phyloP scores from a whole-genome alignment of 805 yeast genomes.

The Nematodospora valgi region DNA sequence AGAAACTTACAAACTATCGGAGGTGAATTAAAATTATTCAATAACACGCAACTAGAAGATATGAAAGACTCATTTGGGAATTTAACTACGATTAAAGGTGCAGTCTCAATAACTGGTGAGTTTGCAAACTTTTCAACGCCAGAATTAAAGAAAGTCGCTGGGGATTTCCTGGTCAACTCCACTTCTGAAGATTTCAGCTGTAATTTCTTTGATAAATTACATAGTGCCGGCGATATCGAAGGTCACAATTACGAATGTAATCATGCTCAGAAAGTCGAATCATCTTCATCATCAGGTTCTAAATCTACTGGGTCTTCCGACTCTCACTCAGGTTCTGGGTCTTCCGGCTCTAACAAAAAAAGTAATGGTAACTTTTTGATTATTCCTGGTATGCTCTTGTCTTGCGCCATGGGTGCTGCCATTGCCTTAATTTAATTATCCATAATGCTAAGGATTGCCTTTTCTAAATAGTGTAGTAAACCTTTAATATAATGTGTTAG shows the following conservation, averaged over 20 bases:
- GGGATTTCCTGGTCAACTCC: slow-evolving; percentile 36
- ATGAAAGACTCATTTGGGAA: slow-evolving; percentile 23
- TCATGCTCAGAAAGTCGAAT: slow-evolving; percentile 9
- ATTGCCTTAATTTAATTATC: not conserved
- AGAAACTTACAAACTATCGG: slow-evolving; percentile 31
- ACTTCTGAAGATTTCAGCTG: slow-evolving; percentile 38
- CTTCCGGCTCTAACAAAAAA: slow-evolving; percentile 19
- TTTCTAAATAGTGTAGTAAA: too few relatives aligned
- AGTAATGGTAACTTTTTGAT: slow-evolving; percentile 15
- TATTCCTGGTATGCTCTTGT: slow-evolving; percentile 2
- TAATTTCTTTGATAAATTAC: slow-evolving; percentile 30
- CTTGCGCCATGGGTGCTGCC: not conserved
- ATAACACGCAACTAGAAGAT: slow-evolving; percentile 37
- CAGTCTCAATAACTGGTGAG: slow-evolving; percentile 35
- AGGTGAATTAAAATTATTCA: slow-evolving; percentile 40
- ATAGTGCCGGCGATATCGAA: slow-evolving; percentile 29
- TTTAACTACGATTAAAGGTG: slow-evolving; percentile 37
- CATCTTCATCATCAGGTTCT: slow-evolving; percentile 15
- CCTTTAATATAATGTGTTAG: too few relatives aligned
- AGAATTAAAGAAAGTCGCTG: slow-evolving; percentile 34
- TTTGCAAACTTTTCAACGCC: slow-evolving; percentile 39
- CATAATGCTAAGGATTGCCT: too few relatives aligned
- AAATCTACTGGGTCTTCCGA: slow-evolving; percentile 14
- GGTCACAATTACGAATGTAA: slow-evolving; percentile 45
- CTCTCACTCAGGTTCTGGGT: slow-evolving; percentile 15